These are phyloP conservation scores for Ophiobolus disseminans DNA, from an alignment of 2,329 filamentous ascomycete species.

Conservation along the genomic window DNA sequence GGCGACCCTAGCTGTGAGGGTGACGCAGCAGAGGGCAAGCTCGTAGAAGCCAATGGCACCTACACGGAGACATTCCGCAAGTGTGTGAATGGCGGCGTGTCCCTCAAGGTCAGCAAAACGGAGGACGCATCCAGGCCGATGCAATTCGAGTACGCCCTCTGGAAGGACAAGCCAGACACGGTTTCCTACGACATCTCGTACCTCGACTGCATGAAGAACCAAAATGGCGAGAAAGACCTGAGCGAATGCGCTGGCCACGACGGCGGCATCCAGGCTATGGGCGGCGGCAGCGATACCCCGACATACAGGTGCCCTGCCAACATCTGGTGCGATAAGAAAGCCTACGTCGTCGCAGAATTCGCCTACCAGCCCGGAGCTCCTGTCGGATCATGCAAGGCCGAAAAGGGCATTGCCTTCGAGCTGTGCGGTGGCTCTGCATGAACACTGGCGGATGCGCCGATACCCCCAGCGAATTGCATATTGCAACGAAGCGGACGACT, in stretches of 20 bases:
- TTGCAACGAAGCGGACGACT: too few species aligned
- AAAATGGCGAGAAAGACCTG: slow-evolving; percentile 13
- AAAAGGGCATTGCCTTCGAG: slow-evolving; percentile 20
- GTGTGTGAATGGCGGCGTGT: slow-evolving; percentile 12
- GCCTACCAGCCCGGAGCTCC: slow-evolving; percentile 15
- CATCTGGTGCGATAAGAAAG: slow-evolving; percentile 12
- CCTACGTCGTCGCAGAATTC: slow-evolving; percentile 19
- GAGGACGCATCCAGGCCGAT: slow-evolving; percentile 8
- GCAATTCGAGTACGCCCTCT: slow-evolving; percentile 25
- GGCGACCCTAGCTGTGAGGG: slow-evolving; percentile 12
- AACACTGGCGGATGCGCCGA: too few species aligned
- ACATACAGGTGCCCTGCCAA: slow-evolving; percentile 12
- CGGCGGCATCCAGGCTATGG: slow-evolving; percentile 19
- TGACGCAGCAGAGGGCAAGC: background rate
- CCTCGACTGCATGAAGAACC: slow-evolving; percentile 20
- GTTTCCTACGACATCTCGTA: slow-evolving; percentile 24
- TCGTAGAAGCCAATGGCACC: slow-evolving; percentile 7
- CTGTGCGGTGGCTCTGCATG: slow-evolving; percentile 20
- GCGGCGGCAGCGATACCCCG: slow-evolving; percentile 7
- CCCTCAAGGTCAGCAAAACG: slow-evolving; percentile 19
- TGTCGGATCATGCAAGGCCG: slow-evolving; percentile 14
- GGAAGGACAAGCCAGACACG: slow-evolving; percentile 3
- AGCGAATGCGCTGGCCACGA: slow-evolving; percentile 18
- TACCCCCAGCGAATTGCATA: too few species aligned
- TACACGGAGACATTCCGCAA: slow-evolving; percentile 13